Evolutionary conservation across 495 filamentous ascomycete species (phyloP), one percentile per base, ranked within the genome.

Genomic region (Penicillium turbatum): DNA sequence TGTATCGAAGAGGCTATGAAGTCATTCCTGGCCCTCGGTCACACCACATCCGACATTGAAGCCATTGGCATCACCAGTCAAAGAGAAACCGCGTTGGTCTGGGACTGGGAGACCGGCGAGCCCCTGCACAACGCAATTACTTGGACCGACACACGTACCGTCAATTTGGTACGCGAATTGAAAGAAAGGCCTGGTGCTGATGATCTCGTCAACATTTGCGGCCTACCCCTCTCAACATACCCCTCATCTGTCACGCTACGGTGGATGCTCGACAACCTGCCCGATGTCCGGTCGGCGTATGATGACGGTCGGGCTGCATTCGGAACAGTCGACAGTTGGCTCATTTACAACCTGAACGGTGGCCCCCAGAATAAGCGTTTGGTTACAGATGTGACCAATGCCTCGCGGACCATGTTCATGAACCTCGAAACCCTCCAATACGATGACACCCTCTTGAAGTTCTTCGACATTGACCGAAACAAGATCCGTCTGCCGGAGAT

Each of bases 361-460:
- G 89, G 88, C n/a, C 80, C 76, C 19, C 72, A 82, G 43, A 83
- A 82, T 36, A 77, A 80, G 43, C 66, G 88, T 40, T 83, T 88
- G 56, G 88, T 97, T 42, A 93, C 92, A 3, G 92, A 97, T 67
- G 84, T 86, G 13, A 95, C 90, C 42, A 97, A 97, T 67, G 92
- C 92, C 27, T 93, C 89, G 13, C 74, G 92, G 55, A 97, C 92
- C 47, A 96, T 96, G 92, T 96, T 96, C 69, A 91, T 95, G 84
- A 93, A 96, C 70, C 78, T 97, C 32, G 80, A 86, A 55, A 93
- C 86, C 5, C 75, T 95, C 27, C 72, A 95, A 62, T 97, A 96
- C 65, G 90, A 95, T 64, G 83, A 93, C 48, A 79, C 76, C 36
- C 77, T 95, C 5, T 76, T 97, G 40, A 73, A 83, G 17, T 97